Evolutionary conservation across 1,139 yeast genomes (phyloP).

Genomic region (Kurtzmaniella quercitrusa): DNA sequence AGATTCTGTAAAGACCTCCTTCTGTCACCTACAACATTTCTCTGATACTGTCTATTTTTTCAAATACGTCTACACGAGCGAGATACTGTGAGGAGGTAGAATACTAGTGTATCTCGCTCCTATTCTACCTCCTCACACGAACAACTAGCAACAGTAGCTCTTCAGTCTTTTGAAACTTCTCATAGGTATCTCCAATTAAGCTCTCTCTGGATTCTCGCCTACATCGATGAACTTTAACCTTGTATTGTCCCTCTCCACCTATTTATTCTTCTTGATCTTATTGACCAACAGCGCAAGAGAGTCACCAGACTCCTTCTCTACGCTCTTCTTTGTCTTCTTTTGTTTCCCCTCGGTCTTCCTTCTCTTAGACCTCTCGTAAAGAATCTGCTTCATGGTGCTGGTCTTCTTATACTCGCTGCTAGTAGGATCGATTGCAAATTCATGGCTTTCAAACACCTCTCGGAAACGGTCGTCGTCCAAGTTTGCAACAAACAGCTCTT

Average conservation of each 20-base stretch:
- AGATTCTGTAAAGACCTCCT: too few relatives aligned
- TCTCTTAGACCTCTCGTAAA: conserved; percentile 71
- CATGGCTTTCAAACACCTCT: conserved; percentile 83
- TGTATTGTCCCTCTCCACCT: conserved; percentile 2
- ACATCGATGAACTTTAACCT: not conserved
- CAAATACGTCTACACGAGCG: too few relatives aligned
- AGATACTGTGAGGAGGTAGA: too few relatives aligned
- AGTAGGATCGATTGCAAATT: conserved; percentile 89
- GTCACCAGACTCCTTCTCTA: conserved; percentile 7
- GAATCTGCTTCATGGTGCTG: conserved; percentile 74
- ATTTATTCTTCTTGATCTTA: conserved; percentile 31
- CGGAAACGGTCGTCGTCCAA: conserved; percentile 81
- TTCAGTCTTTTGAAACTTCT: too few relatives aligned
- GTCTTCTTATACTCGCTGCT: conserved; percentile 86
- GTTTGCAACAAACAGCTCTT: conserved; percentile 65
- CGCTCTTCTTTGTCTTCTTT: conserved; percentile 7
- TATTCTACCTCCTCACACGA: too few relatives aligned
- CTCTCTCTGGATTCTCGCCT: too few relatives aligned
- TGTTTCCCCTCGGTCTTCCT: conserved; percentile 18
- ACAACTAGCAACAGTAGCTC: too few relatives aligned
- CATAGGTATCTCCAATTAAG: too few relatives aligned
- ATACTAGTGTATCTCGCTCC: too few relatives aligned
- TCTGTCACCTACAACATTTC: too few relatives aligned
- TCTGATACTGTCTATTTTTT: too few relatives aligned
- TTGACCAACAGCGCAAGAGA: conserved; percentile 26